Base-by-base conservation (phyloP, 2,329 filamentous ascomycete genomes). In the Calonectria crousiana region DNA sequence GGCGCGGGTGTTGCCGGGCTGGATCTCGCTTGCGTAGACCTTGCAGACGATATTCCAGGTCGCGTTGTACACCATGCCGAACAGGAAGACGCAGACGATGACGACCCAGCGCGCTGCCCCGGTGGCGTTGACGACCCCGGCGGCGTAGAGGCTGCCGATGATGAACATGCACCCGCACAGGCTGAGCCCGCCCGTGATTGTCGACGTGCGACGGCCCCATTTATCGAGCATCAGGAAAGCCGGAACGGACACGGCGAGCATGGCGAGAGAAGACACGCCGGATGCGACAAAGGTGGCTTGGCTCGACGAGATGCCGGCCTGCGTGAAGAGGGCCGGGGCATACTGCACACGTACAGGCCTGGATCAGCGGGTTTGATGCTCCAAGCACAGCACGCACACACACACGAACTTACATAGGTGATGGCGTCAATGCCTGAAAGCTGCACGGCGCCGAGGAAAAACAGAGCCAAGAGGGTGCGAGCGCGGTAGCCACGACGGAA, bases 401-500 rank as follows among this genome's bases (percentile, higher is more conserved):
- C n/a, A n/a, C n/a, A n/a, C n/a, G n/a, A n/a, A 84, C 87, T 80
- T 79, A 90, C 90, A 72, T 92, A 93, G 30, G 92, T 85, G 6
- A 93, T 87, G 0, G 89, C 91, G 75, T 93, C 92, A 65, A 93
- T 93, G 0, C 92, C 91, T 34, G 86, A 89, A 0, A 93, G 83
- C 77, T 93, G 92, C 38, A 90, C 87, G 86, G 92, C 90, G 2
- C 85, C 88, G 80, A 93, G 87, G 67, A 92, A 81, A 74, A 92
- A 92, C 0, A 90, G 84, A 0, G 87, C 90, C 23, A 92, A 82
- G 0, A 86, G 81, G 0, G 89, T 91, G 3, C 87, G 85, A 6
- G 83, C 83, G 26, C 88, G 85, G 18, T 88, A 88, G 14, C 86
- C 85, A 58, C 84, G 83, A 13, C 79, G 76, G 72, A 86, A 86